Percentiles rank a stretch among this genome's conserved stretches.
Evolutionary conservation across 2,329 filamentous ascomycete species (phyloP).

Genomic region (Xylariaceae sp.): DNA sequence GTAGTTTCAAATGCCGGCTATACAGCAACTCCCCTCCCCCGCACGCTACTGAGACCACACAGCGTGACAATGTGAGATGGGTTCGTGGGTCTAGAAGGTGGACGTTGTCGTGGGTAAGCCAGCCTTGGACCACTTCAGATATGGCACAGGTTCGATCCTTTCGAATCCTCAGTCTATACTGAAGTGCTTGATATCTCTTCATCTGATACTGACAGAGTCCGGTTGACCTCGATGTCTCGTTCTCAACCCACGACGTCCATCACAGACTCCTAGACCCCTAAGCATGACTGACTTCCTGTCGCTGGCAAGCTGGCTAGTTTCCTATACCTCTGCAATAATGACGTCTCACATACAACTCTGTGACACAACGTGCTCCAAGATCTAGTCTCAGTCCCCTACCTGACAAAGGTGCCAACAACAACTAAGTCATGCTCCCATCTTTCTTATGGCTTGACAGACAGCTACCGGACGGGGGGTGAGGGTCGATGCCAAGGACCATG

Average conservation of each 20-base stretch:
- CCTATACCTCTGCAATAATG: neutral
- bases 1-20: neutral
- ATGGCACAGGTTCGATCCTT: neutral
- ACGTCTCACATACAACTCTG: neutral
- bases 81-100: neutral
- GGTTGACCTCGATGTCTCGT: too few relatives aligned
- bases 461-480: neutral
- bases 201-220: too few relatives aligned
- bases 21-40: neutral
- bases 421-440: neutral
- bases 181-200: neutral
- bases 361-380: neutral
- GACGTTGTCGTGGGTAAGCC: neutral
- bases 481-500: neutral
- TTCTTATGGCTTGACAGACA: neutral
- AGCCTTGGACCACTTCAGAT: neutral
- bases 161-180: neutral
- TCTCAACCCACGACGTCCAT: too few relatives aligned
- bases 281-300: too few relatives aligned
- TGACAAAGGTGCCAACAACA: neutral
- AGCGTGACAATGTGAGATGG: neutral
- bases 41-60: neutral
- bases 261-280: too few relatives aligned
- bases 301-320: neutral
- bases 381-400: neutral